phyloP scores from a whole-genome alignment of 2,329 filamentous ascomycete species.

The Escovopsis sp. region DNA sequence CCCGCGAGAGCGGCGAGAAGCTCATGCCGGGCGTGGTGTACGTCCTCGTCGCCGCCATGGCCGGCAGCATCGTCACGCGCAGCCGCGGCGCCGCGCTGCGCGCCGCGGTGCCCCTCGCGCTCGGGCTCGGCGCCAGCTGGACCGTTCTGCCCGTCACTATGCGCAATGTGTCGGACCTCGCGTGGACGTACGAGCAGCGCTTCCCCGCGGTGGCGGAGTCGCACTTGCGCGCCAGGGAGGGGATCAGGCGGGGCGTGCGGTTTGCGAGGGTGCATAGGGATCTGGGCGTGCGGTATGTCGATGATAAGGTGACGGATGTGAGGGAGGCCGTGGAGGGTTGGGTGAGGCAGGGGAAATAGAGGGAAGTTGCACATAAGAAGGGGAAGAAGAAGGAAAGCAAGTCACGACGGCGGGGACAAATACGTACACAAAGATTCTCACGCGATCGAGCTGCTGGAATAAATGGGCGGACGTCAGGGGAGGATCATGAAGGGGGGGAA shows the following conservation, averaged over 20 bases:
- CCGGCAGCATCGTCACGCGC: conserved; percentile 76
- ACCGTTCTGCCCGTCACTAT: conserved; percentile 77
- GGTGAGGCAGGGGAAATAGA: conserved; percentile 84
- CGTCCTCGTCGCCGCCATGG: conserved; percentile 87
- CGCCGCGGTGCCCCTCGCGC: conserved; percentile 56
- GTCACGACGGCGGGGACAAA: too few species aligned
- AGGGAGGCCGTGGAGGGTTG: conserved; percentile 70
- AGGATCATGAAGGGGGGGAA: too few species aligned
- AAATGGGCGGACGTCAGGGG: too few species aligned
- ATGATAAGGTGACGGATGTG: conserved; percentile 63
- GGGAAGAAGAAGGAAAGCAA: too few species aligned
- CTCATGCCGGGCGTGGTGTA: conserved; percentile 84
- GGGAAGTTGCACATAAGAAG: conserved; percentile 21
- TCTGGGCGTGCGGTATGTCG: conserved; percentile 55
- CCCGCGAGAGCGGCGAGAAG: conserved; percentile 71
- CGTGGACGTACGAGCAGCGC: conserved; percentile 86
- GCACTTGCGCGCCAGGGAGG: conserved; percentile 57
- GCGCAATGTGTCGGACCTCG: conserved; percentile 69
- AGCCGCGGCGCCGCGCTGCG: conserved; percentile 78
- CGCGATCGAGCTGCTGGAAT: too few species aligned
- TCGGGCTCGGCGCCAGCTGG: conserved; percentile 75
- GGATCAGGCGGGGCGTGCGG: conserved; percentile 51
- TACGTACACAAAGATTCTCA: conserved; percentile 36
- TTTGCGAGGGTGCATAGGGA: conserved; percentile 62
- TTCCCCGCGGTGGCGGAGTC: conserved; percentile 71